Conservation (phyloP, 2,329 filamentous ascomycete species). For the Trichoderma hamatum region DNA sequence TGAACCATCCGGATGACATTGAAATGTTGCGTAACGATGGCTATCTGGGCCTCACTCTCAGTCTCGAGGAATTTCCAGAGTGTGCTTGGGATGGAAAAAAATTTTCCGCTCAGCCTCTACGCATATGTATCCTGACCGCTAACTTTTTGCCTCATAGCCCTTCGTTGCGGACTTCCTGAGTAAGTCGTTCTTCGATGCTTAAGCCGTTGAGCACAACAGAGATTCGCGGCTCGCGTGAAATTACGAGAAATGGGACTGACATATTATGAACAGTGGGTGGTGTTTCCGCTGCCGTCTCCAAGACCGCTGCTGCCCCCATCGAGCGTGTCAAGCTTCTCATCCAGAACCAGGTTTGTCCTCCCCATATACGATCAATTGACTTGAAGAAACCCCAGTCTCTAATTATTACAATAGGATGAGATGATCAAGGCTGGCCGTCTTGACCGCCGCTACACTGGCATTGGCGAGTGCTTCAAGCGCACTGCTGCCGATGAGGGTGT, state of each 20-base stretch:
- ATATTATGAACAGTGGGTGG: constrained; percentile 77
- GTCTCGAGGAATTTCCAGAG: not conserved
- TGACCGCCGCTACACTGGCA: constrained; percentile 94
- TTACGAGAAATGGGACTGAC: constrained; percentile 30
- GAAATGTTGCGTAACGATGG: constrained; percentile 1
- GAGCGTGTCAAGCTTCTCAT: constrained; percentile 99
- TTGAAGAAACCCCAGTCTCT: constrained; percentile 30
- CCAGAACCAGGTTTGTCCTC: constrained; percentile 94
- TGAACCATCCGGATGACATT: constrained; percentile 24
- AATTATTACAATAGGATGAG: constrained; percentile 76
- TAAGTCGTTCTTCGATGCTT: constrained; percentile 60
- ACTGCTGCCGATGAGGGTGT: constrained; percentile 90
- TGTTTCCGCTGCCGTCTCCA: constrained; percentile 99
- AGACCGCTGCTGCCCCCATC: constrained; percentile 99
- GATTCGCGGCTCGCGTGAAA: constrained; percentile 22
- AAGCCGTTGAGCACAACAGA: not conserved
- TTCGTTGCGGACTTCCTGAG: constrained; percentile 99
- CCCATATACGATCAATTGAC: not conserved
- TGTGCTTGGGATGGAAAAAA: constrained; percentile 18
- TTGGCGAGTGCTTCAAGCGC: constrained; percentile 92
- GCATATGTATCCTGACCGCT: constrained; percentile 24
- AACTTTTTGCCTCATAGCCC: constrained; percentile 57
- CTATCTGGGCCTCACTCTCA: not conserved
- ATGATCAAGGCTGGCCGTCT: constrained; percentile 99
- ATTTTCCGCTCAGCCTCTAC: constrained; percentile 10